Percentiles rank a stretch among this genome's conserved stretches.
Conservation (phyloP, 2,329 filamentous ascomycete genomes). For the Rhinocladiella mackenziei region DNA sequence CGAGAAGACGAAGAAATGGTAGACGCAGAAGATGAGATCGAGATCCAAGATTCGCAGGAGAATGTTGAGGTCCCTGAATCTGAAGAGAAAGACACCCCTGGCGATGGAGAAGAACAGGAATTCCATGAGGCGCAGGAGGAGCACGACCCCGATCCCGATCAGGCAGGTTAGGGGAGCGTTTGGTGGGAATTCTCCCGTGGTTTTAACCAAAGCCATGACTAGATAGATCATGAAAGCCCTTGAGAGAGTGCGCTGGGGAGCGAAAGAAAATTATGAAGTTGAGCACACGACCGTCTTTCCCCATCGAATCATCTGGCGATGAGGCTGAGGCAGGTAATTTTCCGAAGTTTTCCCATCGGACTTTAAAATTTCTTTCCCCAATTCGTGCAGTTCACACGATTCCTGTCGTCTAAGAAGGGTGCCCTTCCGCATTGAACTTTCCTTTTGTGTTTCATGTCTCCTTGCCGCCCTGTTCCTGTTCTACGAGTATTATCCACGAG, state of each 20-base stretch:
- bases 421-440: neutral
- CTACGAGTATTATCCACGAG: constrained; percentile 8
- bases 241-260: too few species aligned
- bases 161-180: neutral
- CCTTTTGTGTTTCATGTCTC: constrained; percentile 10
- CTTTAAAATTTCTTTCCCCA: constrained; percentile 1
- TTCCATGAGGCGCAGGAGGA: constrained; percentile 16
- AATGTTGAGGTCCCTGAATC: neutral
- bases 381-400: neutral
- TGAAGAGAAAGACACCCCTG: constrained; percentile 6
- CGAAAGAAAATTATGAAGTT: too few species aligned
- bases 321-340: too few species aligned
- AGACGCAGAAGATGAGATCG: constrained; percentile 11
- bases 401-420: neutral
- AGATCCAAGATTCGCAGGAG: constrained; percentile 22
- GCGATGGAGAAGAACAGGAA: constrained; percentile 9
- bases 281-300: too few species aligned
- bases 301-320: too few species aligned
- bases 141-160: neutral
- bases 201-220: too few species aligned
- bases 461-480: neutral
- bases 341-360: too few species aligned
- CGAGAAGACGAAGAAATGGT: constrained; percentile 27
- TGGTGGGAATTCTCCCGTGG: too few species aligned
- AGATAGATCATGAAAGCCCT: too few species aligned